These are phyloP conservation scores for Micractinium sp. DNA, from an alignment of 139 green algal genomes.

Conservation along the genomic window DNA sequence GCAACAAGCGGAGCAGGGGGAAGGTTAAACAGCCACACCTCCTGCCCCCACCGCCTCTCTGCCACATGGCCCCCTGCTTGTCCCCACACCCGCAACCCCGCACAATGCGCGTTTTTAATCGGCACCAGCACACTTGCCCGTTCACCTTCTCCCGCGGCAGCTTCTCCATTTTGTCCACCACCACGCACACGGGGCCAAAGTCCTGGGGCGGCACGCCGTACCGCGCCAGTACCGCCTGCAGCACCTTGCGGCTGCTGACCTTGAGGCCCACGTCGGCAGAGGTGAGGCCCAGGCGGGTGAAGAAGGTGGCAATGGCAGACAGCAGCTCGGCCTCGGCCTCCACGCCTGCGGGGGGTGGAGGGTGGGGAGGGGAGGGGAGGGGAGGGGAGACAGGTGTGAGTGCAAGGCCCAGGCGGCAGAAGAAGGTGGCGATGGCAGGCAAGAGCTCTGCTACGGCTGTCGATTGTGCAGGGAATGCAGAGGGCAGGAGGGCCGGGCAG, in stretches of 20 bases:
- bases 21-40: too few relatives aligned
- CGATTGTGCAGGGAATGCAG: not conserved
- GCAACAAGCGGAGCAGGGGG: too few relatives aligned
- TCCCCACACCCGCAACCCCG: not conserved
- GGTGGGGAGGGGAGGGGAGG: not conserved
- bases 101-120: not conserved
- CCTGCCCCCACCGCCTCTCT: too few relatives aligned
- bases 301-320: conserved; percentile 90
- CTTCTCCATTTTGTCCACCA: conserved; percentile 98
- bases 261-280: conserved; percentile 90
- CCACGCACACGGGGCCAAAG: conserved; percentile 86
- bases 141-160: conserved; percentile 67
- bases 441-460: not conserved
- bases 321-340: conserved; percentile 97
- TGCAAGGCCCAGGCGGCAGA: not conserved
- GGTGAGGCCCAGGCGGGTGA: conserved; percentile 80
- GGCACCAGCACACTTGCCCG: not conserved
- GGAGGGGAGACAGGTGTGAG: not conserved
- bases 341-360: conserved; percentile 31
- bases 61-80: not conserved
- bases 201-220: conserved; percentile 70
- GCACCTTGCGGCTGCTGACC: conserved; percentile 91
- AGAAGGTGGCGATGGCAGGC: not conserved
- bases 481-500: too few relatives aligned
- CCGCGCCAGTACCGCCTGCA: conserved; percentile 71